Conservation (phyloP, 306 rosid genomes). For the Trifolium pratense region DNA sequence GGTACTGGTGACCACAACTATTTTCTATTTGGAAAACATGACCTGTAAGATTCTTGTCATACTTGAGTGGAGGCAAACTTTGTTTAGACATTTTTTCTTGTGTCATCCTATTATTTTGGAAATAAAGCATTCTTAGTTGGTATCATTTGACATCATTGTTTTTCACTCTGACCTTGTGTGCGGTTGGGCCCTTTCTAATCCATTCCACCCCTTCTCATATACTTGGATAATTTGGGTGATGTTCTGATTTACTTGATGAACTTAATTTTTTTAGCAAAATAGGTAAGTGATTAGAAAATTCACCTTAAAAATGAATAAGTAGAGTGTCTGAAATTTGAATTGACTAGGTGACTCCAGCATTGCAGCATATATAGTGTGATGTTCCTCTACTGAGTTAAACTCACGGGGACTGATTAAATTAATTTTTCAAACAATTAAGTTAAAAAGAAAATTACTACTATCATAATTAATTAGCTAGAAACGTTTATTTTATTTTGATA, state of each 20-base stretch:
- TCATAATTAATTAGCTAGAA: too few species aligned
- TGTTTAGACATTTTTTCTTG: conserved; percentile 29
- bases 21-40: conserved; percentile 26
- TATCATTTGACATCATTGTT: conserved; percentile 34
- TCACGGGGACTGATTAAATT: too few species aligned
- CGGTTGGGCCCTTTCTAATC: not conserved
- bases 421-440: conserved; percentile 1
- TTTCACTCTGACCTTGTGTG: not conserved
- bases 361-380: too few species aligned
- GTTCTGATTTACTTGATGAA: not conserved
- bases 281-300: too few species aligned
- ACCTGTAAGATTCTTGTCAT: conserved; percentile 36
- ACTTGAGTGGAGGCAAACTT: conserved; percentile 40
- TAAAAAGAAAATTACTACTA: not conserved
- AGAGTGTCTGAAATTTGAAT: too few species aligned
- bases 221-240: not conserved
- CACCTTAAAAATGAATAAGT: too few species aligned
- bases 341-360: too few species aligned
- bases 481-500: too few species aligned
- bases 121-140: conserved; percentile 36
- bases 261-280: too few species aligned
- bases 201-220: not conserved
- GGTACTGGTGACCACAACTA: conserved; percentile 24
- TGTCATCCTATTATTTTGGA: conserved; percentile 40
- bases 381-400: too few species aligned